Evolutionary conservation across 345 rosid genomes (phyloP), one percentile per base, ranked within the genome.

Genomic region (Raphanus sativus): DNA sequence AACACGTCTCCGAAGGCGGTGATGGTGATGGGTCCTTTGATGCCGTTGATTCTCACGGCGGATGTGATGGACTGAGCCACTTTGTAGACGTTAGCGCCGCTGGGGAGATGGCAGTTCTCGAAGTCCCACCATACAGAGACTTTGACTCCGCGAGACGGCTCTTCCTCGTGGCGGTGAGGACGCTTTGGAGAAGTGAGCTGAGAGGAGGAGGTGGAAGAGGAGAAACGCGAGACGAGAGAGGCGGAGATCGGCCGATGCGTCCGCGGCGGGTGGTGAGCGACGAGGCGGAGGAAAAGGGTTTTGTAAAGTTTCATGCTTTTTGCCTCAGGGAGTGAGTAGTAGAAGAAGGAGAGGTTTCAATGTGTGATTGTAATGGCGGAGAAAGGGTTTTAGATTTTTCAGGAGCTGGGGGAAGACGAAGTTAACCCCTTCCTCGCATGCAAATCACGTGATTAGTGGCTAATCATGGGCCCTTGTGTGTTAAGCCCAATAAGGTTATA

Each of bases 71-170:
- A 5, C 13, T 76, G 86, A 17, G 89, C 76, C 25, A 92, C 85
- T 77, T 75, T 89, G 76, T 80, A 86, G 3, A 83, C 94, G 66
- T 92, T 92, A 10, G 70, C 86, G 16, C 90, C 94, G 1, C 75
- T 75, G 25, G 96, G 96, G 30, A 86, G 17, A 75, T 65, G 6
- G 73, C 98, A 94, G 71, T 91, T 95, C 91, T 92, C 99, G 77
- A 95, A 91, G 81, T 92, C 97, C 97, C 97, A 95, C 98, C 99
- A 92, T 7, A 95, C 99, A 4, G 84, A 83, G 29, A 94, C 92
- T 85, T 84, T 81, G 32, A 94, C 88, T 25, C 64, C 74, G 33
- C 87, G 80, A 1, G 88, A 83, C 48, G 29, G 3, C 29, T 33
- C 36, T 33, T 78, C 88, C 62, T 88, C 90, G 2, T 87, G 89